Base-by-base conservation (phyloP, 495 filamentous ascomycete species). In the Letharia columbiana region DNA sequence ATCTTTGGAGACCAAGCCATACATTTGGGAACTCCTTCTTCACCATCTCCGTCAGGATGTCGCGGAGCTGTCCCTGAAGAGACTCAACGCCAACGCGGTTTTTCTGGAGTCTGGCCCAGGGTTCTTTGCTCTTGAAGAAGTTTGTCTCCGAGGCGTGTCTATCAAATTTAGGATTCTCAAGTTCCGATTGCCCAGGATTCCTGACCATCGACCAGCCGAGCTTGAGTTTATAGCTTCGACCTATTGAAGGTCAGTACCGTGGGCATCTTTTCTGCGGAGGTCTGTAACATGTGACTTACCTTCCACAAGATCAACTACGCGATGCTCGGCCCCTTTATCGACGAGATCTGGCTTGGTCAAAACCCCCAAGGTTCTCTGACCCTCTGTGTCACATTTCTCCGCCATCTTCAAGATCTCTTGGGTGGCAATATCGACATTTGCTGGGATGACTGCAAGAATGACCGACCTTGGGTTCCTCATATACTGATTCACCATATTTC, bases 181-280 rank as follows among this genome's bases (percentile, higher is more conserved):
- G 71, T 35, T 84, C 79, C 28, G 75, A 67, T n/a, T 77, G 76
- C 4, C 75, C 75, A 18, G 76, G 80, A 61, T 85, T 86, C 13
- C 73, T 76, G 1, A 86, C 78, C 12, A 81, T 73, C 65, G 77
- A 83, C 77, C 80, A 86, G 17, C 83, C 82, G 42, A 82, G 77
- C 3, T 71, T 77, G 12, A 82, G 72, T 35, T 73, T 49, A 35
- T 52, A 12, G 49, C 5, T 73, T 72, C 47, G 75, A 67, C 61
- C 68, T 68, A 61, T 76, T 75, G 44, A 71, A 47, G 15, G 73
- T 73, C 33, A 75, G 71, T 23, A 71, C 57, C 1, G 78, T 71
- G 37, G 77, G 65, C 47, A 74, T 33, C 18, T 62, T 50, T 7
- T 33, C n/a, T 47, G 28, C 37, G n/a, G 35, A 10, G 20, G 31